Conservation (phyloP, 1,139 yeast genomes). For the Petasospora fabianii region DNA sequence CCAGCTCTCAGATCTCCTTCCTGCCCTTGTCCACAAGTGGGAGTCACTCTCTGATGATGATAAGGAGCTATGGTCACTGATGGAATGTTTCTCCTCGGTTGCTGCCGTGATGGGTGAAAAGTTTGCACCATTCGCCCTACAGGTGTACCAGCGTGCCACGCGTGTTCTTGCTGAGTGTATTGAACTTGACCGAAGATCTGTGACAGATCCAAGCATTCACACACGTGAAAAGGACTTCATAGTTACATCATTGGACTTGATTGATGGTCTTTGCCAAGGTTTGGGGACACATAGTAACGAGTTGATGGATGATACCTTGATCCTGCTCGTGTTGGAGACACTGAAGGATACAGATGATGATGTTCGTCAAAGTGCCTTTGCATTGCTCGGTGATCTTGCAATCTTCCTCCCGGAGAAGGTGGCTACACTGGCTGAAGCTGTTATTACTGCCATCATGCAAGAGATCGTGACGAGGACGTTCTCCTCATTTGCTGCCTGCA, state of each 20-base stretch:
- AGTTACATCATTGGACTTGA: slow-evolving; percentile 81
- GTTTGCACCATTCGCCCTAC: slow-evolving; percentile 86
- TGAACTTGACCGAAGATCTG: slow-evolving; percentile 61
- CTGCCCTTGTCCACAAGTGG: slow-evolving; percentile 84
- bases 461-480: slow-evolving; percentile 33
- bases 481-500: slow-evolving; percentile 61
- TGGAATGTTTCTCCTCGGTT: slow-evolving; percentile 89
- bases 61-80: slow-evolving; percentile 81
- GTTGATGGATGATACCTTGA: slow-evolving; percentile 48
- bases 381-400: slow-evolving; percentile 83
- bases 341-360: slow-evolving; percentile 76
- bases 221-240: slow-evolving; percentile 89
- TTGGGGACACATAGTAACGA: slow-evolving; percentile 61
- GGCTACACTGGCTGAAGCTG: slow-evolving; percentile 60
- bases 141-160: slow-evolving; percentile 79
- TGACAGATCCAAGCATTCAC: slow-evolving; percentile 63
- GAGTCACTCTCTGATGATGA: slow-evolving; percentile 68
- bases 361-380: slow-evolving; percentile 90
- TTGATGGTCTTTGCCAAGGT: slow-evolving; percentile 93
- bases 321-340: slow-evolving; percentile 65
- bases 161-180: slow-evolving; percentile 67
- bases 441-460: slow-evolving; percentile 32
- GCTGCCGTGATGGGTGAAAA: slow-evolving; percentile 82
- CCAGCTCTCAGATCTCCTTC: slow-evolving; percentile 63
- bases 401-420: slow-evolving; percentile 49